phyloP scores from a whole-genome alignment of 2,329 filamentous ascomycete genomes.

The Fragosphaeria purpurea region DNA sequence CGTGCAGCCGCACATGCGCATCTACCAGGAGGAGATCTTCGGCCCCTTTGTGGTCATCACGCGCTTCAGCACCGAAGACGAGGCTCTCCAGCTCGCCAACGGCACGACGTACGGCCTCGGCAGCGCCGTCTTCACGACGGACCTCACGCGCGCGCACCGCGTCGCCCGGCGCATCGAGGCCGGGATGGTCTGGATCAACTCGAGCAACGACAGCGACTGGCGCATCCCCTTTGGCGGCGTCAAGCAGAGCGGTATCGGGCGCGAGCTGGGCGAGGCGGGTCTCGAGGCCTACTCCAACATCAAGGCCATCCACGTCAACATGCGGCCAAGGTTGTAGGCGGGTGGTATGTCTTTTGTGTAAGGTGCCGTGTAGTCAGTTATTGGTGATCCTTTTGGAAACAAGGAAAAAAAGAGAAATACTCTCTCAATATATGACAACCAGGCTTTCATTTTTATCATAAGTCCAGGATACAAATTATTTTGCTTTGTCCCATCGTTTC shows the following conservation, averaged over 20 bases:
- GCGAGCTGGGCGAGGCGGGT: conserved; percentile 27
- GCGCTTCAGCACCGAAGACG: conserved; percentile 40
- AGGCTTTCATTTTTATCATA: no score
- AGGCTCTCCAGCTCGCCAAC: conserved; percentile 39
- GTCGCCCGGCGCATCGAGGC: conserved; percentile 34
- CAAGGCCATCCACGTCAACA: conserved; percentile 28
- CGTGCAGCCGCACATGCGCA: conserved; percentile 14
- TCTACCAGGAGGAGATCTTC: conserved; percentile 45
- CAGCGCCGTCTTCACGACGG: conserved; percentile 44
- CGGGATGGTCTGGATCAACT: conserved; percentile 41
- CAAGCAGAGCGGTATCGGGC: conserved; percentile 28
- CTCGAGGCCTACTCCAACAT: conserved; percentile 25
- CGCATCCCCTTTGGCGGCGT: conserved; percentile 40
- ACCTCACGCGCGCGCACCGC: conserved; percentile 34
- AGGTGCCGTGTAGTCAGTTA: no score
- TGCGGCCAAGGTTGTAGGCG: conserved; percentile 14
- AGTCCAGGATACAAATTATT: no score
- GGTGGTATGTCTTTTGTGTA: no score
- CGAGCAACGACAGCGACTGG: conserved; percentile 34
- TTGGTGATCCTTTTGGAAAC: no score
- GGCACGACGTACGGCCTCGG: conserved; percentile 46
- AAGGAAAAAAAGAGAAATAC: background rate
- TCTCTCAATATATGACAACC: no score
- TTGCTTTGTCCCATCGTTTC: no score
- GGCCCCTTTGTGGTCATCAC: conserved; percentile 47